Evolutionary conservation across 2,329 filamentous ascomycete genomes (phyloP).

Genomic region (Cytospora schulzeri): DNA sequence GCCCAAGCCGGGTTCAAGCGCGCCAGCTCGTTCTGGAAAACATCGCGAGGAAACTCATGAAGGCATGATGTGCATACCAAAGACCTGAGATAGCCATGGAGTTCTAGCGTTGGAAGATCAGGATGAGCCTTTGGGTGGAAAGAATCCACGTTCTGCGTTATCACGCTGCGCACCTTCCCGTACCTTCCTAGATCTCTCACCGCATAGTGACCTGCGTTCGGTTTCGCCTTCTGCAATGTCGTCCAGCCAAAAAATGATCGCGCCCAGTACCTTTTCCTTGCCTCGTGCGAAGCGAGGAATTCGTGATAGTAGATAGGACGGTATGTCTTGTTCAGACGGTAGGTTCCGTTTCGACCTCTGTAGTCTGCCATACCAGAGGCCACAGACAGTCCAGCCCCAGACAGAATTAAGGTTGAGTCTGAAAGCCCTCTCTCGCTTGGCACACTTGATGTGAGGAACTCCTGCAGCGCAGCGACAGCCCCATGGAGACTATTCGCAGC

Average conservation of each 20-base stretch:
- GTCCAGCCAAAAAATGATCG: slow-evolving; percentile 93
- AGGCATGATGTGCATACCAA: slow-evolving; percentile 80
- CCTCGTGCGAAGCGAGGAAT: slow-evolving; percentile 79
- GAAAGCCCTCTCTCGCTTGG: slow-evolving; percentile 54
- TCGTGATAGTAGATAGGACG: slow-evolving; percentile 92
- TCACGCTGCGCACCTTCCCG: slow-evolving; percentile 73
- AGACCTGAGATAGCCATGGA: slow-evolving; percentile 87
- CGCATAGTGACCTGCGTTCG: slow-evolving; percentile 79
- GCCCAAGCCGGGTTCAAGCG: slow-evolving; percentile 86
- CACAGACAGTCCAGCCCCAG: slow-evolving; percentile 91
- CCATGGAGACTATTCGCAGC: slow-evolving; percentile 70
- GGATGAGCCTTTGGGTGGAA: slow-evolving; percentile 84
- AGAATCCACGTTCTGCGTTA: slow-evolving; percentile 97
- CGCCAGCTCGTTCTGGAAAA: slow-evolving; percentile 76
- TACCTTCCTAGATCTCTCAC: slow-evolving; percentile 71
- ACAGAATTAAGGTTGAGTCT: slow-evolving; percentile 54
- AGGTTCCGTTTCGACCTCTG: slow-evolving; percentile 85
- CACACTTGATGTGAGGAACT: slow-evolving; percentile 66
- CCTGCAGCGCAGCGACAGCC: slow-evolving; percentile 74
- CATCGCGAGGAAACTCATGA: slow-evolving; percentile 67
- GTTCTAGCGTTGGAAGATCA: slow-evolving; percentile 72
- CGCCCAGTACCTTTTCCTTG: slow-evolving; percentile 93
- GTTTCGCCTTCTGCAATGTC: slow-evolving; percentile 73
- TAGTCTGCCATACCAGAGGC: slow-evolving; percentile 94
- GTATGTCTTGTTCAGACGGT: slow-evolving; percentile 87